phyloP scores from a whole-genome alignment of 2,329 filamentous ascomycete genomes.

The Hymenoscyphus linearis region DNA sequence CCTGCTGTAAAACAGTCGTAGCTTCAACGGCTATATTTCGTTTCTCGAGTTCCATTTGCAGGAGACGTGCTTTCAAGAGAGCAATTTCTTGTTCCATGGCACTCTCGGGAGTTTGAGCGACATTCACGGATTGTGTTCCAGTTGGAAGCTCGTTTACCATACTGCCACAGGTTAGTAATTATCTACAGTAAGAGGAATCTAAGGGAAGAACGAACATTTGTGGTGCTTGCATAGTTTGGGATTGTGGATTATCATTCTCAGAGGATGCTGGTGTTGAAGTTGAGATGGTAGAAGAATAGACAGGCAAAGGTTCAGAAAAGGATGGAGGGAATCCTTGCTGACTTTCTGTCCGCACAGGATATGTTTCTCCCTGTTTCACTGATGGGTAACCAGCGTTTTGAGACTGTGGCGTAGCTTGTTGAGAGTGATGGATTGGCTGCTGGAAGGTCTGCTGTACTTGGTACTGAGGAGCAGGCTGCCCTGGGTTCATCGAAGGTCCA shows the following conservation, averaged over 20 bases:
- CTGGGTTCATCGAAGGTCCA: background rate
- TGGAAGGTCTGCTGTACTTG: slow-evolving; percentile 2
- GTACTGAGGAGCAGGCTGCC: background rate
- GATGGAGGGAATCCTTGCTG: background rate
- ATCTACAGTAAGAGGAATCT: background rate
- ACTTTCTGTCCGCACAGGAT: background rate
- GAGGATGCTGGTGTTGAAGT: background rate
- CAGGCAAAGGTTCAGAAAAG: slow-evolving; percentile 1
- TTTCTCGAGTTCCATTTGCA: slow-evolving; percentile 28
- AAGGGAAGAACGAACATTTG: background rate
- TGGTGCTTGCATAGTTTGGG: background rate
- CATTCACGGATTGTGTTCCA: slow-evolving; percentile 4
- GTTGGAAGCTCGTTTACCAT: background rate
- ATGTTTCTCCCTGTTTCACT: slow-evolving; percentile 2
- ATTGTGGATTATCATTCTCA: background rate
- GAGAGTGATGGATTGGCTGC: background rate
- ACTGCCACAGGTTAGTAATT: background rate
- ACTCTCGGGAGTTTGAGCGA: slow-evolving; percentile 2
- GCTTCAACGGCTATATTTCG: slow-evolving; percentile 5
- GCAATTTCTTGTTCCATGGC: slow-evolving; percentile 26
- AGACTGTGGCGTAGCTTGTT: background rate
- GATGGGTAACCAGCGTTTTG: background rate
- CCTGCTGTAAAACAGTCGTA: background rate
- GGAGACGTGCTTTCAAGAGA: slow-evolving; percentile 22
- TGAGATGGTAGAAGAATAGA: background rate